Percentiles rank a stretch among this genome's conserved stretches.
Conservation (phyloP, 176 grass and related monocot genomes). For the Rhynchospora pubera region DNA sequence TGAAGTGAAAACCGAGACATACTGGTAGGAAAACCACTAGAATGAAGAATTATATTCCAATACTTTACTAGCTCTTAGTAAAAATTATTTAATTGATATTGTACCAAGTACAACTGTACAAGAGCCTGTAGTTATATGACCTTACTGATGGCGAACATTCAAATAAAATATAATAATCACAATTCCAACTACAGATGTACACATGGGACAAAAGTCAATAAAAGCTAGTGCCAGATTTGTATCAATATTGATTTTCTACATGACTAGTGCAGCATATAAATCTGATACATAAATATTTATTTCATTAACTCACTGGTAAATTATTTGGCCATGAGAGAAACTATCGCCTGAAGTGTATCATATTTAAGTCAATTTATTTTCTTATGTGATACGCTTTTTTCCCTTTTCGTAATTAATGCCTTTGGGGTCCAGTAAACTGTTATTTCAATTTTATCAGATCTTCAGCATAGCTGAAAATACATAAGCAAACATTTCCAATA, state of each 20-base stretch:
- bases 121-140: too few species aligned
- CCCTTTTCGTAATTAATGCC: neutral
- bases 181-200: neutral
- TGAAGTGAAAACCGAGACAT: too few species aligned
- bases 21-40: too few species aligned
- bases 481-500: too few species aligned
- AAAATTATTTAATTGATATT: too few species aligned
- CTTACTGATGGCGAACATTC: too few species aligned
- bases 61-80: too few species aligned
- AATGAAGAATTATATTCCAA: too few species aligned
- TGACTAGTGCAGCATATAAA: neutral
- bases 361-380: neutral
- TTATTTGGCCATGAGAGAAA: neutral
- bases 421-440: neutral
- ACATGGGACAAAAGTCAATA: neutral
- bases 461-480: too few species aligned
- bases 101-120: too few species aligned
- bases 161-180: neutral
- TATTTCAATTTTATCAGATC: neutral
- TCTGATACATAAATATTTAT: neutral
- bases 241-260: neutral
- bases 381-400: neutral
- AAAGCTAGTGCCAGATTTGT: neutral
- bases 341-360: neutral
- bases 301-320: neutral